phyloP scores from a whole-genome alignment of 148 eudicot species.

The Vaccinium vitisidaea region DNA sequence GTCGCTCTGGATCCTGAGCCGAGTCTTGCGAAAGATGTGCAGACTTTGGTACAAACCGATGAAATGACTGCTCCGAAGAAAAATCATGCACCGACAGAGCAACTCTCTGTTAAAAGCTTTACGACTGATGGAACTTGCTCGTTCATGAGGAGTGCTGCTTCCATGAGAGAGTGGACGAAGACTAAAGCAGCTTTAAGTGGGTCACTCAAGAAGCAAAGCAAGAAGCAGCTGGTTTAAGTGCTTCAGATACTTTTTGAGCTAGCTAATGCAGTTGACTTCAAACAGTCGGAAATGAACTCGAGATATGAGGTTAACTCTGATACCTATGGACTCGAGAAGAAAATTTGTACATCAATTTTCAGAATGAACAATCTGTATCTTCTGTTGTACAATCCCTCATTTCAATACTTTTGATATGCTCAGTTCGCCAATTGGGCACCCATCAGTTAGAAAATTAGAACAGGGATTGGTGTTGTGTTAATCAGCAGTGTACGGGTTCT shows the following conservation, averaged over 20 bases:
- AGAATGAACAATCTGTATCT: not conserved
- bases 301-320: not conserved
- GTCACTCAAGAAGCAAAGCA: constrained; percentile 44
- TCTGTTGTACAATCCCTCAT: not conserved
- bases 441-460: not conserved
- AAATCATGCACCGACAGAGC: constrained; percentile 10
- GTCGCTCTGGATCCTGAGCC: constrained; percentile 8
- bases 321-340: not conserved
- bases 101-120: constrained; percentile 3
- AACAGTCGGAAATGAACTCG: not conserved
- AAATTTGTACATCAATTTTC: not conserved
- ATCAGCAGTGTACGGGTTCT: not conserved
- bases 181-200: constrained; percentile 56
- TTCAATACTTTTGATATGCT: not conserved
- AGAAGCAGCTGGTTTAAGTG: not conserved
- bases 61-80: constrained; percentile 11
- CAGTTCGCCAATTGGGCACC: not conserved
- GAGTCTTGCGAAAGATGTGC: constrained; percentile 12
- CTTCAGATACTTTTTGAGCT: not conserved
- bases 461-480: not conserved
- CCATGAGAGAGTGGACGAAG: constrained; percentile 57
- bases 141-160: constrained; percentile 62
- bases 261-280: not conserved
- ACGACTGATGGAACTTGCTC: constrained; percentile 45
- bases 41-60: constrained; percentile 3